Evolutionary conservation across 805 yeast species (phyloP).

Genomic region (Saturnispora ahearnii): DNA sequence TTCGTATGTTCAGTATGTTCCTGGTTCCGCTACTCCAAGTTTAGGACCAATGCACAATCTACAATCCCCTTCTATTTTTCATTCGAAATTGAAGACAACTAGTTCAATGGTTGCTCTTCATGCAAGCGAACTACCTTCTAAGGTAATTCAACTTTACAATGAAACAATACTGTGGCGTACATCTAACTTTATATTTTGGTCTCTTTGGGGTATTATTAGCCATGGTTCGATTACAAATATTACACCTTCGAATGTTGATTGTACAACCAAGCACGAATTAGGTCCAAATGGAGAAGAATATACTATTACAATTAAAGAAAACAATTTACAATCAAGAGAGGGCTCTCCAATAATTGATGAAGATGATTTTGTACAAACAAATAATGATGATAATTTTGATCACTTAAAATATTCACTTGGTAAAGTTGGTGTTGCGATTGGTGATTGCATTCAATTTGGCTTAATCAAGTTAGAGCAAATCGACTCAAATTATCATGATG

Average conservation of each 20-base stretch:
- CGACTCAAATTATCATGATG: conserved; percentile 25
- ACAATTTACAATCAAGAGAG: conserved; percentile 8
- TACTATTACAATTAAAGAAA: conserved; percentile 24
- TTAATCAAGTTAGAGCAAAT: conserved; percentile 31
- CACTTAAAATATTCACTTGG: conserved; percentile 67
- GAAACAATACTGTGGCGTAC: conserved; percentile 75
- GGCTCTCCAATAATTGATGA: conserved; percentile 15
- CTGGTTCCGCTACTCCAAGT: conserved; percentile 25
- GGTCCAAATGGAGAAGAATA: conserved; percentile 53
- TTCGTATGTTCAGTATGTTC: conserved; percentile 65
- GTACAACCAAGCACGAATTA: conserved; percentile 28
- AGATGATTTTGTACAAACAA: conserved; percentile 24
- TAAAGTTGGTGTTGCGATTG: conserved; percentile 64
- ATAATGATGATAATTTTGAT: conserved; percentile 57
- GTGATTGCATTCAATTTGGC: conserved; percentile 60
- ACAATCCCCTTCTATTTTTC: conserved; percentile 4
- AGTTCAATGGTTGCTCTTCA: conserved; percentile 30
- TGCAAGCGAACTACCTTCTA: conserved; percentile 24
- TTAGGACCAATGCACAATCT: conserved; percentile 13
- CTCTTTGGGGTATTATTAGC: conserved; percentile 77
- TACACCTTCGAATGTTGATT: background rate
- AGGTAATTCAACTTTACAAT: conserved; percentile 45
- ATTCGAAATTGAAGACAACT: conserved; percentile 9
- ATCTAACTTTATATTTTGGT: conserved; percentile 72
- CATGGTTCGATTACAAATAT: conserved; percentile 17